These are phyloP conservation scores for Neurospora africana DNA, from an alignment of 495 filamentous ascomycete genomes.

Conservation along the genomic window DNA sequence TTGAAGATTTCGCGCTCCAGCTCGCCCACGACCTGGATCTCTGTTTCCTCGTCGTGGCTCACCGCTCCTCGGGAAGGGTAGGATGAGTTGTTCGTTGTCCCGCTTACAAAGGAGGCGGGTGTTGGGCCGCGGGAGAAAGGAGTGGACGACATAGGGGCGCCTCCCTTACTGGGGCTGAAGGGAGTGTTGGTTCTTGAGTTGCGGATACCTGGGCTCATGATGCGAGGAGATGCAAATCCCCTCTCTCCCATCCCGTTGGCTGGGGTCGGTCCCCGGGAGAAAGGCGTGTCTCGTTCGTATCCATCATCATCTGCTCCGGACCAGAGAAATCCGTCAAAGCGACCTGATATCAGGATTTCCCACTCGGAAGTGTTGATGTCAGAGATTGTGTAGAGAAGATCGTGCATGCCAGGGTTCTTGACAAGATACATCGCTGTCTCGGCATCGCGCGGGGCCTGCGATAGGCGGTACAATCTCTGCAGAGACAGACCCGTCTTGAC, in stretches of 20 bases:
- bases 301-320: slow-evolving; percentile 69
- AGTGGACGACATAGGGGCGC: background rate
- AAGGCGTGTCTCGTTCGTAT: slow-evolving; percentile 11
- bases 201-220: slow-evolving; percentile 19
- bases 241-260: slow-evolving; percentile 19
- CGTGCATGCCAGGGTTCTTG: slow-evolving; percentile 69
- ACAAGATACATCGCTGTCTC: slow-evolving; percentile 84
- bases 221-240: slow-evolving; percentile 24
- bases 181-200: slow-evolving; percentile 27
- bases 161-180: slow-evolving; percentile 6
- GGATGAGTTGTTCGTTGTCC: slow-evolving; percentile 27
- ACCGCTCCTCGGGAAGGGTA: slow-evolving; percentile 42
- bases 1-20: slow-evolving; percentile 88
- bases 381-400: slow-evolving; percentile 76
- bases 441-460: slow-evolving; percentile 61
- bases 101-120: slow-evolving; percentile 37
- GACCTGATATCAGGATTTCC: slow-evolving; percentile 91
- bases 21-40: slow-evolving; percentile 80
- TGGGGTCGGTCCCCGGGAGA: slow-evolving; percentile 45
- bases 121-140: slow-evolving; percentile 31
- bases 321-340: slow-evolving; percentile 95
- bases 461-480: slow-evolving; percentile 73
- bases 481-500: slow-evolving; percentile 62
- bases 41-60: slow-evolving; percentile 85
- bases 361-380: slow-evolving; percentile 81